phyloP scores from a whole-genome alignment of 2,329 filamentous ascomycete genomes.

The Allantophomopsis lycopodina region DNA sequence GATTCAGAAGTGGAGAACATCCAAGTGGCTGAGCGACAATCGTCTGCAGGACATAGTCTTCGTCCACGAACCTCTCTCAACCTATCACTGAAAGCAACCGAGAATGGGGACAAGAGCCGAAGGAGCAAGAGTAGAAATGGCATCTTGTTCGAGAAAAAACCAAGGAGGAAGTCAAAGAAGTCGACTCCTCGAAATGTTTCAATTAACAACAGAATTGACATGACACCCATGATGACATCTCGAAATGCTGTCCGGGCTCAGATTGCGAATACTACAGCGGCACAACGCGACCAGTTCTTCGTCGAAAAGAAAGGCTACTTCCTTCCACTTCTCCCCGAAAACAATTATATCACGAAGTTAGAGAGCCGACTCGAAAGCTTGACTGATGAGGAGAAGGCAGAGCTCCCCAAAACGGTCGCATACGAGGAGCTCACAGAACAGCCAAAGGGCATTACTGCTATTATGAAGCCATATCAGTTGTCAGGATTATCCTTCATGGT shows the following conservation, averaged over 20 bases:
- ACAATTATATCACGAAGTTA: constrained; percentile 20
- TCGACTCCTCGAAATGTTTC: too few relatives aligned
- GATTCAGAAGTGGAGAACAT: not conserved
- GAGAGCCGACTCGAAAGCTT: constrained; percentile 12
- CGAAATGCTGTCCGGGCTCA: constrained; percentile 14
- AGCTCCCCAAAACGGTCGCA: constrained; percentile 11
- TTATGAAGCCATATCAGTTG: constrained; percentile 35
- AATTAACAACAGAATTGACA: not conserved
- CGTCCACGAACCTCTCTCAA: constrained; percentile 8
- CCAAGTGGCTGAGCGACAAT: not conserved
- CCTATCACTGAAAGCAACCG: constrained; percentile 11
- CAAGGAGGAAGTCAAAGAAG: too few relatives aligned
- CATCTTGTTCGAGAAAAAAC: too few relatives aligned
- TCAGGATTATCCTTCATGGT: constrained; percentile 33
- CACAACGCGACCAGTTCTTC: constrained; percentile 17
- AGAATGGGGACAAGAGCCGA: constrained; percentile 6
- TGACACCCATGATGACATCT: constrained; percentile 12
- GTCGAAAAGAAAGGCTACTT: constrained; percentile 19
- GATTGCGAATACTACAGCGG: constrained; percentile 14
- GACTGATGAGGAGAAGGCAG: constrained; percentile 8
- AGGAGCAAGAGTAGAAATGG: not conserved
- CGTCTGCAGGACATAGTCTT: constrained; percentile 4
- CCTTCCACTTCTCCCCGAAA: constrained; percentile 16
- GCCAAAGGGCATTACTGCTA: constrained; percentile 26
- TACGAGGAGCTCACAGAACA: constrained; percentile 15